Base-by-base conservation (phyloP, 371 early-diverging fungal genomes). In the Saksenaea oblongispora region DNA sequence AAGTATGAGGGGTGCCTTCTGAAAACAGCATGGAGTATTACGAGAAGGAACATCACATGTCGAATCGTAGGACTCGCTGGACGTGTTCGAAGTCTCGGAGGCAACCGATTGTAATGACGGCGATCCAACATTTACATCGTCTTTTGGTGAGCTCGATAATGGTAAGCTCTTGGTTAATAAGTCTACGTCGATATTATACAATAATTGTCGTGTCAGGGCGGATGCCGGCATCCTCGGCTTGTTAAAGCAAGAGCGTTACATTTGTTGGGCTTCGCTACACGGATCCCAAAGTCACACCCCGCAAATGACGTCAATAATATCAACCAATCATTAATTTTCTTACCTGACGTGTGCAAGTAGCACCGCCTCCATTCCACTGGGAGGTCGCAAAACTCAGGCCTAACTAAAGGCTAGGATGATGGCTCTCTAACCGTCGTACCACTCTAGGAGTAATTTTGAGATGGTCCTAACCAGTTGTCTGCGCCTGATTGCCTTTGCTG, bases 171-270 rank as follows among this genome's bases (percentile, higher is more conserved):
- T 47, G 10, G 51, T 1, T 22, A 47, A 22, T 1, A 22, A 2
- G 51, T 47, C 51, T 8, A 47, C 24, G 17, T 47, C 51, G n/a
- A 22, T 22, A 47, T 22, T 47, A 22, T 47, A 47, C 22, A 47
- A 22, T 47, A 47, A 18, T 47, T 47, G 51, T 22, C 22, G 51
- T 47, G 51, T 47, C 24, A 47, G 22, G 24, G 51, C 22, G 51
- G 51, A 47, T 47, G 51, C 51, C 51, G 51, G 51, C 51, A 47
- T 47, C 51, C 51, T 47, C 11, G 22, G 31, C n/a, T 17, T 47
- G 3, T 17, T 47, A 9, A 22, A 47, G 24, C 51, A 47, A 22
- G 22, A 47, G 22, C 22, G 4, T 47, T 9, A 47, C 10, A 47
- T 44, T 44, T 44, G 44, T 8, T n/a, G n/a, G n/a, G n/a, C n/a